Conservation (phyloP, 208 protist genomes). For the Leishmania braziliensis region DNA sequence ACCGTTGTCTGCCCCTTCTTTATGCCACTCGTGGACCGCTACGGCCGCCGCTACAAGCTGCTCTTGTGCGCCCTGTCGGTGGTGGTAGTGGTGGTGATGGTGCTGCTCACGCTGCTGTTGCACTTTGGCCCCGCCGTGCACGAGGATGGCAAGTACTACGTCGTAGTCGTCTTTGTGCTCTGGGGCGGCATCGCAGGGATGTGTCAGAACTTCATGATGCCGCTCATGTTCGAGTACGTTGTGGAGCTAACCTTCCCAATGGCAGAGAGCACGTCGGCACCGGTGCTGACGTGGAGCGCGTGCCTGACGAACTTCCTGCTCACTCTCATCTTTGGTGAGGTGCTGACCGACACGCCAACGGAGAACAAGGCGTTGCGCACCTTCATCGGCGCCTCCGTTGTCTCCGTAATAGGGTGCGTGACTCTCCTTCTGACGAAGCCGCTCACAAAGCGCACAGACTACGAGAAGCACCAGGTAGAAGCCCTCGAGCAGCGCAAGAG, state of each 20-base stretch:
- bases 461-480: conserved; percentile 42
- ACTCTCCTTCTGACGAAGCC: conserved; percentile 50
- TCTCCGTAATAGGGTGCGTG: conserved; percentile 54
- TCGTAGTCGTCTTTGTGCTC: conserved; percentile 45
- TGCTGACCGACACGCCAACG: conserved; percentile 54
- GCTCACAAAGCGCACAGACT: conserved; percentile 46
- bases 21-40: conserved; percentile 56
- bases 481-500: conserved; percentile 25
- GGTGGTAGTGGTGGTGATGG: conserved; percentile 45
- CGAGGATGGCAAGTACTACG: conserved; percentile 42
- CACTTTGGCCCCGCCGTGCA: conserved; percentile 61
- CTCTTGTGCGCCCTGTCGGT: conserved; percentile 44
- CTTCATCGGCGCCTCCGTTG: conserved; percentile 64
- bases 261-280: conserved; percentile 70
- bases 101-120: conserved; percentile 55
- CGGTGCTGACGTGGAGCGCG: conserved; percentile 70
- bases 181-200: conserved; percentile 67
- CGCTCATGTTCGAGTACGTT: conserved; percentile 83
- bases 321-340: conserved; percentile 59
- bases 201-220: conserved; percentile 84
- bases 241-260: conserved; percentile 83
- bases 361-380: conserved; percentile 43
- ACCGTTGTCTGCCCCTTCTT: conserved; percentile 69
- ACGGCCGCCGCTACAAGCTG: conserved; percentile 55
- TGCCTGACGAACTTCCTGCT: conserved; percentile 68